These are phyloP conservation scores for Cymodocea nodosa DNA, from an alignment of 116 monocot genomes.

Conservation along the genomic window DNA sequence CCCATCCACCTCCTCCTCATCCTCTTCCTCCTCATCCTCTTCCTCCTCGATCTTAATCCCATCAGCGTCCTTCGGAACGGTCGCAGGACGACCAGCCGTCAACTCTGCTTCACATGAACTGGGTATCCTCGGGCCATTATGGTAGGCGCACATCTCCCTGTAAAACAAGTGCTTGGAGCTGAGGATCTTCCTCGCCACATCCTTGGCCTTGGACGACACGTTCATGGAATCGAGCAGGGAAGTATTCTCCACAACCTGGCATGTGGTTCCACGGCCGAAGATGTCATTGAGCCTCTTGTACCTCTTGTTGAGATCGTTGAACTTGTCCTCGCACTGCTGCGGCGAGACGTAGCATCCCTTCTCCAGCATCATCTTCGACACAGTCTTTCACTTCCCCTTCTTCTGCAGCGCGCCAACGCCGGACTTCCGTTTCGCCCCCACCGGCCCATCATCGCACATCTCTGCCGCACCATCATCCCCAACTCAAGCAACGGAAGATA, in stretches of 20 bases:
- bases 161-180: conserved; percentile 78
- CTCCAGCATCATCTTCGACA: conserved; percentile 53
- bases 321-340: conserved; percentile 92
- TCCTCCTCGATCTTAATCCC: conserved; percentile 12
- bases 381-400: conserved; percentile 86
- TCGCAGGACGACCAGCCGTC: neutral
- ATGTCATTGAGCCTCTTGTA: conserved; percentile 76
- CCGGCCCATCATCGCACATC: neutral
- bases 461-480: conserved; percentile 26
- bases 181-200: conserved; percentile 56
- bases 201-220: conserved; percentile 46
- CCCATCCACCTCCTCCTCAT: conserved; percentile 14
- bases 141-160: conserved; percentile 76
- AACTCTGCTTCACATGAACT: conserved; percentile 8
- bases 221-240: conserved; percentile 50
- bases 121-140: conserved; percentile 45
- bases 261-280: conserved; percentile 57
- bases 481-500: conserved; percentile 29
- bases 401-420: conserved; percentile 25
- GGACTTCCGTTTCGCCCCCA: conserved; percentile 11
- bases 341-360: conserved; percentile 52
- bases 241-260: conserved; percentile 57
- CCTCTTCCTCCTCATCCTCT: too few species aligned
- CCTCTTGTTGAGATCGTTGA: conserved; percentile 77
- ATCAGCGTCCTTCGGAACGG: neutral